Evolutionary conservation across 2,329 filamentous ascomycete genomes (phyloP).

Genomic region (Penicillium polonicum): DNA sequence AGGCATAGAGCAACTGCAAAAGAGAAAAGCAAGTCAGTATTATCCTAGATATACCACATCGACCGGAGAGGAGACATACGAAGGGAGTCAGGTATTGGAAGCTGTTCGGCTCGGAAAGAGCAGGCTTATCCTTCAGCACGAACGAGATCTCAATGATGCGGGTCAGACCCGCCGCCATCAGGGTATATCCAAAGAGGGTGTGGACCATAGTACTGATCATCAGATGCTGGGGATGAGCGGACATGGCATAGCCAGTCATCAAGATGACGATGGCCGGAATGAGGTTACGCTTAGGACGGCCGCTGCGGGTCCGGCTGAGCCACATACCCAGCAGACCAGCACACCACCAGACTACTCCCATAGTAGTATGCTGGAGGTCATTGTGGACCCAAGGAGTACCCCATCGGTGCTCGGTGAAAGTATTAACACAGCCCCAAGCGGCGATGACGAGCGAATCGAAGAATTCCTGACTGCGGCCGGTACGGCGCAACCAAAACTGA

Average conservation of each 20-base stretch:
- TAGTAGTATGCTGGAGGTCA: constrained; percentile 96
- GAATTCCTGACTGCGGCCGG: constrained; percentile 90
- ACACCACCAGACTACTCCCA: constrained; percentile 99
- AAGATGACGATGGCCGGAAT: constrained; percentile 88
- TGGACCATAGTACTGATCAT: constrained; percentile 86
- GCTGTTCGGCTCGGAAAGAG: constrained; percentile 66
- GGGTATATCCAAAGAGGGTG: constrained; percentile 84
- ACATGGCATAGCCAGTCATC: constrained; percentile 95
- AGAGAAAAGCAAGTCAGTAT: constrained; percentile 23
- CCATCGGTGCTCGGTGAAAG: constrained; percentile 97
- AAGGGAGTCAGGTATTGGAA: constrained; percentile 71
- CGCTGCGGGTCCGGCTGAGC: constrained; percentile 81
- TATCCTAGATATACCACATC: constrained; percentile 13
- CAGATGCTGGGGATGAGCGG: constrained; percentile 79
- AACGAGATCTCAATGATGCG: constrained; percentile 91
- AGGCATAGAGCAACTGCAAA: constrained; percentile 76
- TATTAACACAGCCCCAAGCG: constrained; percentile 95
- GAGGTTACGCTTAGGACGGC: constrained; percentile 85
- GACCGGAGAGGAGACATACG: constrained; percentile 52
- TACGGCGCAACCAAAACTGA: constrained; percentile 78
- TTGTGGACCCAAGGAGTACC: constrained; percentile 85
- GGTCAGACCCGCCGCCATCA: constrained; percentile 84
- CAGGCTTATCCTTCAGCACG: constrained; percentile 70
- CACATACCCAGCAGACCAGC: constrained; percentile 89
- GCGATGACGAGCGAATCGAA: constrained; percentile 91